Evolutionary conservation across 371 early-diverging fungal species (phyloP), one percentile per base, ranked within the genome.

Genomic region (Encephalitozoon intestinalis): DNA sequence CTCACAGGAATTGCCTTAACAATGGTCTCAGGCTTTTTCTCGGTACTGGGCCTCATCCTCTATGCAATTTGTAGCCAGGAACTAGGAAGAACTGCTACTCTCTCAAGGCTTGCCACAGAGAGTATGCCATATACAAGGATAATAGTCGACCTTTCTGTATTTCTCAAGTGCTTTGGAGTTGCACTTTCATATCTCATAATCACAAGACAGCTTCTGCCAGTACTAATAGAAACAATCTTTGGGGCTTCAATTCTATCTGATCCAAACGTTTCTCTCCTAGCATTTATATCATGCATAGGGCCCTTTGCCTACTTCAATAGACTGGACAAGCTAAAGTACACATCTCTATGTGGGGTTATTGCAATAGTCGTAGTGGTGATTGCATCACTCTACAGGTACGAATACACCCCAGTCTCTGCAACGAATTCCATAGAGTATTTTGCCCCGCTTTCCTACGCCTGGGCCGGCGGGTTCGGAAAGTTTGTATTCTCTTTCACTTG

Each of bases 401-500:
- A 90, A 44, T 79, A 87, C 4, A 52, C 67, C 12, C 21, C 88
- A 88, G 26, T 83, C 79, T 15, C 84, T 80, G 51, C 79, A 81
- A 1, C 83, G 84, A 9, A 86, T 87, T 23, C 37, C 0, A 43
- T 67, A 44, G 25, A 40, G 11, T 63, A 68, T 39, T 25, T 51
- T 18, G 54, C 64, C 12, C 41, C 85, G 86, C 73, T 90, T 18
- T 78, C 87, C 3, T 81, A 84, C 9, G 82, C 86, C 11, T 91
- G 94, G 81, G 89, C 96, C 66, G 87, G 87, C 23, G 88, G 88
- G 2, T 81, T 96, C 26, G 96, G 97, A 1, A 91, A 96, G 49
- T 96, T 97, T 87, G 92, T 99, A 25, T 99, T 97, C 88, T 92
- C 93, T n/a, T 97, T 96, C 76, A 94, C 94, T 46, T 95, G 96